phyloP scores from a whole-genome alignment of 2,329 filamentous ascomycete genomes.

The Stagonosporopsis tanaceti region DNA sequence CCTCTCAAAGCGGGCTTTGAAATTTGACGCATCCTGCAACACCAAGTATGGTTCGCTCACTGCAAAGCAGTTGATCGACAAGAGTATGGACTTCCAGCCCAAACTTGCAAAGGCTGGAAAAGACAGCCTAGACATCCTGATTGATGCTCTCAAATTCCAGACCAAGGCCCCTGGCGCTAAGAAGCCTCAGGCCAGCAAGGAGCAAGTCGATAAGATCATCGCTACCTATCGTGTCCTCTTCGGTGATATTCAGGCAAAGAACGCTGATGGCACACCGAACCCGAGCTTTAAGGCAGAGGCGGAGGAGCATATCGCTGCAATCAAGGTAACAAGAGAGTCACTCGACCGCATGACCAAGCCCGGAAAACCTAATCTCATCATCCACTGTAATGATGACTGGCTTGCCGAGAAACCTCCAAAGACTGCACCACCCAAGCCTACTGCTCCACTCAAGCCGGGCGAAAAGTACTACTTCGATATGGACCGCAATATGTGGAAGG shows the following conservation, averaged over 20 bases:
- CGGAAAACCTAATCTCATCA: constrained; percentile 13
- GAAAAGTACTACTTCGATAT: constrained; percentile 15
- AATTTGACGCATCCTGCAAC: constrained; percentile 17
- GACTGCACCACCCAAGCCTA: constrained; percentile 7
- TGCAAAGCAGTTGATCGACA: constrained; percentile 18
- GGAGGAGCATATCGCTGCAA: constrained; percentile 9
- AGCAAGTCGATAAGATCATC: constrained; percentile 13
- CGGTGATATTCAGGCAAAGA: constrained; percentile 14
- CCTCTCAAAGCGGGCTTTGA: constrained; percentile 18
- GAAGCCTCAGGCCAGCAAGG: constrained; percentile 11
- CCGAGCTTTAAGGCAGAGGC: constrained; percentile 13
- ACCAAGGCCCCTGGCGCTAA: constrained; percentile 10
- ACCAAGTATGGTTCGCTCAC: constrained; percentile 21
- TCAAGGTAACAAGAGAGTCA: constrained; percentile 17
- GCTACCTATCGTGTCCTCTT: constrained; percentile 20
- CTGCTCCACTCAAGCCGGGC: not conserved
- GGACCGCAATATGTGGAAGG: constrained; percentile 12
- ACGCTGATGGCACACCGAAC: constrained; percentile 8
- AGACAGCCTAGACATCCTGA: constrained; percentile 12
- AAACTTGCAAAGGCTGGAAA: constrained; percentile 17
- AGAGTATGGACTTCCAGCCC: constrained; percentile 18
- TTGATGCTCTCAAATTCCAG: constrained; percentile 13
- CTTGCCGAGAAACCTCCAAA: constrained; percentile 14
- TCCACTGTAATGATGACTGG: constrained; percentile 25
- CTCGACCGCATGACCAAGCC: constrained; percentile 16